Conservation (phyloP, 2,329 filamentous ascomycete genomes). For the Aspergillaceae sp. region DNA sequence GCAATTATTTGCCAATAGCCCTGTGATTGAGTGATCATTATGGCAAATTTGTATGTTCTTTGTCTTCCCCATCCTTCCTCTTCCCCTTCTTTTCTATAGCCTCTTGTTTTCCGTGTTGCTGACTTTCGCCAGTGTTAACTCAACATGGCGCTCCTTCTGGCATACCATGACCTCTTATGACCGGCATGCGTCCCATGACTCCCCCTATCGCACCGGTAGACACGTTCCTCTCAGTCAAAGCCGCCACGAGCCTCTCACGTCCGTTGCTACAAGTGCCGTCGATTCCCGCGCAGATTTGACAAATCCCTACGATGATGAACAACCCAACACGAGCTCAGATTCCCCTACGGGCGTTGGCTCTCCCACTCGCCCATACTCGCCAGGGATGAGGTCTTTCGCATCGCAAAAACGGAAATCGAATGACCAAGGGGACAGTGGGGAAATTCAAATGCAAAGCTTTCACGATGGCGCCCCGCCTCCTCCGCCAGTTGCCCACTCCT, state of each 20-base stretch:
- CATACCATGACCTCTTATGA: conserved; percentile 73
- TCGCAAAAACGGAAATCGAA: conserved; percentile 54
- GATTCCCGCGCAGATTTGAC: conserved; percentile 82
- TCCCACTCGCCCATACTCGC: conserved; percentile 70
- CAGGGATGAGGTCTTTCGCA: conserved; percentile 72
- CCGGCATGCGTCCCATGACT: conserved; percentile 87
- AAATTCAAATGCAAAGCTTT: conserved; percentile 96
- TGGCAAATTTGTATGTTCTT: conserved; percentile 16
- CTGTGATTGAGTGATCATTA: conserved; percentile 5
- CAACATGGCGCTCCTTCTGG: conserved; percentile 85
- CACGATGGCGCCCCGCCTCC: conserved; percentile 82
- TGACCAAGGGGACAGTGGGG: conserved; percentile 63
- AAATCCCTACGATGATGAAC: conserved; percentile 69
- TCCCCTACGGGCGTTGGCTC: conserved; percentile 48
- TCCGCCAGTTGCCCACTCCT: conserved; percentile 80
- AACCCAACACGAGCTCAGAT: conserved; percentile 39
- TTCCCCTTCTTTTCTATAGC: too few relatives aligned
- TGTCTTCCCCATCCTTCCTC: too few relatives aligned
- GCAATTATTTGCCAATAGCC: conserved; percentile 4
- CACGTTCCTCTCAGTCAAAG: conserved; percentile 82
- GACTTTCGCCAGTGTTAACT: conserved; percentile 47
- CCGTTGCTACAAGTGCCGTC: conserved; percentile 72
- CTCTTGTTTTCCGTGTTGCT: neutral
- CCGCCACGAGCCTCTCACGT: conserved; percentile 73
- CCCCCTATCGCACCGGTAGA: conserved; percentile 80